A percentile compares a stretch with the other conserved stretches of the same genome.
Evolutionary conservation across 495 filamentous ascomycete species (phyloP).

Genomic region (Aspergillus cavernicola): DNA sequence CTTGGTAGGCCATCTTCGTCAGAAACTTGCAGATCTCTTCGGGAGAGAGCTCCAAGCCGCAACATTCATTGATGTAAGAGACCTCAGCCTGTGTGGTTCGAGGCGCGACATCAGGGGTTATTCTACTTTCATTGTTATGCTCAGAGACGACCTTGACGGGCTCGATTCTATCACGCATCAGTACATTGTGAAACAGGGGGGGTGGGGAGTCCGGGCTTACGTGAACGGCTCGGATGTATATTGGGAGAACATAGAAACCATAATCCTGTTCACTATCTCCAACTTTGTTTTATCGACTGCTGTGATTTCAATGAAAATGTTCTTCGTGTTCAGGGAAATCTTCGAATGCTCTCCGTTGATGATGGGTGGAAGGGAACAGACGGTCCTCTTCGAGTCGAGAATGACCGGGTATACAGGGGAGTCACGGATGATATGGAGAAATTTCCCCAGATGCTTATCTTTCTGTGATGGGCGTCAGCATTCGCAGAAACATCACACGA

Average conservation of each 20-base stretch:
- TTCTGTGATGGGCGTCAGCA: conserved; percentile 44
- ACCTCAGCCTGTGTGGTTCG: conserved; percentile 77
- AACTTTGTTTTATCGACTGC: conserved; percentile 97
- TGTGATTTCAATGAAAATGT: conserved; percentile 96
- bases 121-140: conserved; percentile 79
- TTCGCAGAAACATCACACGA: background rate
- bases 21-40: conserved; percentile 71
- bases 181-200: background rate
- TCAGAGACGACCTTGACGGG: conserved; percentile 86
- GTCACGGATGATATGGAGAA: conserved; percentile 89
- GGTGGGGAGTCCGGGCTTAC: conserved; percentile 25
- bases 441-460: conserved; percentile 76
- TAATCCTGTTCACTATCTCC: conserved; percentile 89
- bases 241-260: conserved; percentile 95
- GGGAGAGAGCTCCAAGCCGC: conserved; percentile 70
- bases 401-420: conserved; percentile 96
- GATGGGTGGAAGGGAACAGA: conserved; percentile 93
- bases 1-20: conserved; percentile 78
- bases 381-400: conserved; percentile 78
- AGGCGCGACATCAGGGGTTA: conserved; percentile 73
- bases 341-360: conserved; percentile 98
- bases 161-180: conserved; percentile 57
- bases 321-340: conserved; percentile 82
- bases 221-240: conserved; percentile 88
- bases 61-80: conserved; percentile 88